phyloP scores from a whole-genome alignment of 768 basidiomycete genomes.

The Sarcodon aspratus region DNA sequence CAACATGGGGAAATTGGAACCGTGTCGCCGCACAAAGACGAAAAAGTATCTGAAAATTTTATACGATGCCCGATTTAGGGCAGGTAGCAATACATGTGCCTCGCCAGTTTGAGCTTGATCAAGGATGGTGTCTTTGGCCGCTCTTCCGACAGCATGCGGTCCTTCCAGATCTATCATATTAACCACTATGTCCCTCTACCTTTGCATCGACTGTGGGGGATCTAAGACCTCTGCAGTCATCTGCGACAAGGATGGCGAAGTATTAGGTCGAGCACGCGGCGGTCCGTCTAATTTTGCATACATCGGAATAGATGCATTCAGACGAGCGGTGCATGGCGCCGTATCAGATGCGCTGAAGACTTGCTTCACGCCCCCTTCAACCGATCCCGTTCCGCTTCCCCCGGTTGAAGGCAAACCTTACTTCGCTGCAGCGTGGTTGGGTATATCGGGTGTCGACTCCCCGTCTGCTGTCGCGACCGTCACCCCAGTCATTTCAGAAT shows the following conservation, averaged over 20 bases:
- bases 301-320: slow-evolving; percentile 53
- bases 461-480: slow-evolving; percentile 47
- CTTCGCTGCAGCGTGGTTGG: slow-evolving; percentile 74
- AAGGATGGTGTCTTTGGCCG: background rate
- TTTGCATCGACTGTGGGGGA: slow-evolving; percentile 84
- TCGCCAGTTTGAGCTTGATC: background rate
- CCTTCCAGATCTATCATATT: background rate
- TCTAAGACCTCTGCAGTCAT: slow-evolving; percentile 80
- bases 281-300: slow-evolving; percentile 85
- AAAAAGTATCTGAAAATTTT: slow-evolving; percentile 2
- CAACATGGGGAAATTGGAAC: slow-evolving; percentile 80
- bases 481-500: slow-evolving; percentile 37
- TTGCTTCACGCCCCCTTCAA: slow-evolving; percentile 24
- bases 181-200: slow-evolving; percentile 32
- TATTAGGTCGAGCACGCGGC: slow-evolving; percentile 55
- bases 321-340: slow-evolving; percentile 37
- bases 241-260: slow-evolving; percentile 39
- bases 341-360: slow-evolving; percentile 43
- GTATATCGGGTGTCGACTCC: slow-evolving; percentile 74
- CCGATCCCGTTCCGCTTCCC: slow-evolving; percentile 24
- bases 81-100: background rate
- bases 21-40: slow-evolving; percentile 73
- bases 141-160: background rate
- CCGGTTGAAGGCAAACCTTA: slow-evolving; percentile 15
- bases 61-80: background rate